A percentile compares a stretch with the other conserved stretches of the same genome.
Conservation (phyloP, 768 basidiomycete species). For the Termitomyces sp. region DNA sequence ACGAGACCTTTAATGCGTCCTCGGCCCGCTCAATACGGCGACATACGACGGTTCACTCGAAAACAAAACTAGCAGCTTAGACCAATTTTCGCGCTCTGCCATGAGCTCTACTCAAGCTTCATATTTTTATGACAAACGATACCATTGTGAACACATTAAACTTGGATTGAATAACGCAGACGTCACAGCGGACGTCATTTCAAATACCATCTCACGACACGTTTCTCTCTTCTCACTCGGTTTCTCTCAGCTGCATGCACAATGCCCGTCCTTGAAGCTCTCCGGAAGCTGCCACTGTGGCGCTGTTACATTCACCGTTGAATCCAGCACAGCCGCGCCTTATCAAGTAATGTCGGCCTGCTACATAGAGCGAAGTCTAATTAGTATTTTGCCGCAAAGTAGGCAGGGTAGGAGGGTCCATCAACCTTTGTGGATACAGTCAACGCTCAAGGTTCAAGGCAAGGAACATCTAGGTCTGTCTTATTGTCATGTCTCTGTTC, state of each 20-base stretch:
- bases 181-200: not conserved
- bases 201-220: not conserved
- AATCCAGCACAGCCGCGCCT: constrained; percentile 55
- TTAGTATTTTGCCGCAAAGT: constrained; percentile 53
- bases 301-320: constrained; percentile 38
- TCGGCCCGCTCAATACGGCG: too few species aligned
- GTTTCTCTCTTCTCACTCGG: not conserved
- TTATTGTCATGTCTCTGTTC: too few species aligned
- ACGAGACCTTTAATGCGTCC: not conserved
- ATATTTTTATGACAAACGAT: too few species aligned
- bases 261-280: constrained; percentile 49
- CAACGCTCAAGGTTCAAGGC: constrained; percentile 50
- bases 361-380: not conserved
- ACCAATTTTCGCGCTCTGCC: not conserved
- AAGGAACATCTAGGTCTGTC: constrained; percentile 47
- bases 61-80: too few species aligned
- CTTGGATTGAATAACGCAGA: not conserved
- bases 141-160: too few species aligned
- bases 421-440: constrained; percentile 56
- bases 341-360: constrained; percentile 42
- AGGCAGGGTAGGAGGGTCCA: constrained; percentile 57
- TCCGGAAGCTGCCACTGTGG: constrained; percentile 53
- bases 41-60: too few species aligned
- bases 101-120: too few species aligned
- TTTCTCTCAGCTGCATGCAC: not conserved